A percentile compares a stretch with the other conserved stretches of the same genome.
Conservation (phyloP, 257 asterid genomes). For the Capsicum baccatum region DNA sequence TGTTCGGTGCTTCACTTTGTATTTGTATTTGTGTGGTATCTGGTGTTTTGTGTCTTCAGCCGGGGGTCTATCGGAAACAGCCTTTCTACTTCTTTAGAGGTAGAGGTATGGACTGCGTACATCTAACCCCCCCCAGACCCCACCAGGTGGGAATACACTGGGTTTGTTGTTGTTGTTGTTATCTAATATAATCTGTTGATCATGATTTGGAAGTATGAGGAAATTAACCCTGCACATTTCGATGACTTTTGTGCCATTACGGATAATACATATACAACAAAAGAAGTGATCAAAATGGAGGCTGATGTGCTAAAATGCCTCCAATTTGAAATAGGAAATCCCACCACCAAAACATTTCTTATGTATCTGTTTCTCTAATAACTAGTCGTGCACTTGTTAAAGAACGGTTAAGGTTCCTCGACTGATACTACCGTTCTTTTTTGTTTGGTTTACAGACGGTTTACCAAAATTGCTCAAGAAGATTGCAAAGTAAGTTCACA, state of each 20-base stretch:
- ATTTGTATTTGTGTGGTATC: too few relatives aligned
- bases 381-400: not conserved
- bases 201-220: slow-evolving; percentile 77
- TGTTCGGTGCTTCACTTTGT: too few relatives aligned
- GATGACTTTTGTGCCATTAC: slow-evolving; percentile 81
- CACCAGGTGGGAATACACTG: too few relatives aligned
- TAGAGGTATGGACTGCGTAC: too few relatives aligned
- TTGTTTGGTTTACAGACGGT: slow-evolving; percentile 37
- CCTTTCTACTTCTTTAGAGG: too few relatives aligned
- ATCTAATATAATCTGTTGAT: not conserved
- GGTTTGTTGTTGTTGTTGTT: too few relatives aligned
- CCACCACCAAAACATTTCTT: slow-evolving; percentile 76
- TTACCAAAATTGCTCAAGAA: slow-evolving; percentile 57
- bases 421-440: not conserved
- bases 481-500: slow-evolving; percentile 52
- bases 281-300: slow-evolving; percentile 84
- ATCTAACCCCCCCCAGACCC: too few relatives aligned
- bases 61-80: too few relatives aligned
- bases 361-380: not conserved
- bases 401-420: not conserved
- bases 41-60: too few relatives aligned
- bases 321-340: slow-evolving; percentile 83
- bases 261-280: slow-evolving; percentile 61
- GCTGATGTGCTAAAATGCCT: slow-evolving; percentile 74
- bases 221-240: slow-evolving; percentile 76